Conservation (phyloP, 2,329 filamentous ascomycete genomes). For the Eurotiales sp. region DNA sequence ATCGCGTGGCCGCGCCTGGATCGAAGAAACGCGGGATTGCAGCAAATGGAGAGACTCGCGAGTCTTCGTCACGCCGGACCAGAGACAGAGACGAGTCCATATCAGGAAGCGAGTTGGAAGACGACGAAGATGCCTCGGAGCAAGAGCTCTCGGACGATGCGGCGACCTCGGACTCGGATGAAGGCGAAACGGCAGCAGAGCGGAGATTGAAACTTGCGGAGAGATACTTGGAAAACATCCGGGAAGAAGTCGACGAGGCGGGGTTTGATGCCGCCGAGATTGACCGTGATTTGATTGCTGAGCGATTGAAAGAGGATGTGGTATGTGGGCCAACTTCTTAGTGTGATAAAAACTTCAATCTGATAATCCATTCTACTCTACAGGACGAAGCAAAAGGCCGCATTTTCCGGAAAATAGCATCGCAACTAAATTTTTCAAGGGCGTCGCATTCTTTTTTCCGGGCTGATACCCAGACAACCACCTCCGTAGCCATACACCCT, state of each 20-base stretch:
- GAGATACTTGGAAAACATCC: conserved; percentile 86
- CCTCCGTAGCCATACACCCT: conserved; percentile 71
- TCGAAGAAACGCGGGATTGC: conserved; percentile 45
- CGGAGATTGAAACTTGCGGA: conserved; percentile 82
- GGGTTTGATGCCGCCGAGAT: conserved; percentile 95
- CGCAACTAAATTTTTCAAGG: conserved; percentile 64
- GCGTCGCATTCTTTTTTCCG: conserved; percentile 71
- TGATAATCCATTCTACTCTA: conserved; percentile 4
- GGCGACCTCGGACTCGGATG: conserved; percentile 65
- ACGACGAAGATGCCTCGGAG: conserved; percentile 58
- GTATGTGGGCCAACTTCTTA: conserved; percentile 47
- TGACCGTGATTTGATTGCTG: conserved; percentile 86
- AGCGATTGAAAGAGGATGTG: conserved; percentile 85
- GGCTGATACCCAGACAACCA: conserved; percentile 73
- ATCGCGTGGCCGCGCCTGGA: conserved; percentile 39
- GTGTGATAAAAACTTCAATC: too few relatives aligned
- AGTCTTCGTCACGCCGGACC: conserved; percentile 41
- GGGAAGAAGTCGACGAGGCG: conserved; percentile 73
- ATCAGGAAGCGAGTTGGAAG: conserved; percentile 68
- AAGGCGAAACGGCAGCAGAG: conserved; percentile 80
- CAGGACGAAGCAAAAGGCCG: conserved; percentile 81
- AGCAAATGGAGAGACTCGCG: conserved; percentile 26
- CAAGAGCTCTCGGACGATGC: conserved; percentile 46
- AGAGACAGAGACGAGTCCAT: conserved; percentile 70
- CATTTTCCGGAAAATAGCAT: conserved; percentile 76